Base-by-base conservation (phyloP, 1,139 yeast genomes). In the Insectozyma bohioensis region DNA sequence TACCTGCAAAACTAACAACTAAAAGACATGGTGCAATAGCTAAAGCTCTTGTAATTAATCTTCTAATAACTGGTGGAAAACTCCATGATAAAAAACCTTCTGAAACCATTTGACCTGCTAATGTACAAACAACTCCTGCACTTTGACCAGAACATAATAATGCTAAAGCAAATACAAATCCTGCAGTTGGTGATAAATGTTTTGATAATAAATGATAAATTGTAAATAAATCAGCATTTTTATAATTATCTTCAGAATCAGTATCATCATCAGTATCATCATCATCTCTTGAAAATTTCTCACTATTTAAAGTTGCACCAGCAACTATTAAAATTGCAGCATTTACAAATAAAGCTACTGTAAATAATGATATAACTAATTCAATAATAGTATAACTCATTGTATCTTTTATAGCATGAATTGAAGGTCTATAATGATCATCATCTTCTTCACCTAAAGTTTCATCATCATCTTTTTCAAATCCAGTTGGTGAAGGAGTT, bases 61-160 rank as follows among this genome's bases (percentile, higher is more conserved):
- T 74, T 38, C 97, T 77, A 3, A 84, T 66, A 67, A 94, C 92
- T 1, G 98, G 97, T 20, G 85, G 80, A 42, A 90, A 70, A 1
- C 85, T 68, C 92, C 97, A 87, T 41, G 76, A 71, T 29, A 90
- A 69, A 49, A 90, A 94, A 0, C 98, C 98, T 55, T 92, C 97
- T 49, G 88, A 80, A 2, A 92, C 96, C 78, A 90, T 87, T 56
- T 92, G 98, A 13, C 98, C 97, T 1, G 97, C 95, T 52, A 92
- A 72, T 0, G 98, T 92, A 52, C 97, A 92, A n/a, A 92, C 95
- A 19, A 94, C 85, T 31, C 98, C 97, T 2, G 98, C 97, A 51
- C 95, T 85, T 54, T 90, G 95, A 12, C 98, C 98, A n/a, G 95
- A 85, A 53, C 90, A 88, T 33, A 92, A 67, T 57, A 92, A 74